Conservation (phyloP, 2,329 filamentous ascomycete genomes). For the Sclerotinia minor region DNA sequence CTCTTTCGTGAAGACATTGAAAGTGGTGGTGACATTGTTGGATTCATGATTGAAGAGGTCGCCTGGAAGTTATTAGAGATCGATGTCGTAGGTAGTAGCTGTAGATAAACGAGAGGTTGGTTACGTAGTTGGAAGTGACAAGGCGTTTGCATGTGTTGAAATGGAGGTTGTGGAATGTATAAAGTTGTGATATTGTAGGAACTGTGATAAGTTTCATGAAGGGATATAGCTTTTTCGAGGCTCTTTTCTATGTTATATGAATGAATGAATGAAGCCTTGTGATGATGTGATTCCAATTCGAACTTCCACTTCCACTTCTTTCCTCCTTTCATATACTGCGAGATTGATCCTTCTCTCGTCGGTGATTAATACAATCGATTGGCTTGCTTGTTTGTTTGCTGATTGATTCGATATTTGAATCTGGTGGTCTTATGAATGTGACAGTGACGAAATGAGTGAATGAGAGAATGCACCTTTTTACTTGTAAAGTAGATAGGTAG, state of each 20-base stretch:
- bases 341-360: too few species aligned
- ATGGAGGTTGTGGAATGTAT: slow-evolving; percentile 4
- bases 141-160: slow-evolving; percentile 5
- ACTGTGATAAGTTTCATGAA: not conserved
- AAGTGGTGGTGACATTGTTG: slow-evolving; percentile 31
- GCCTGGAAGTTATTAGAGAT: too few species aligned
- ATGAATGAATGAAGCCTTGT: not conserved
- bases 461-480: too few species aligned
- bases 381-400: too few species aligned
- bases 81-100: not conserved
- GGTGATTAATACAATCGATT: too few species aligned
- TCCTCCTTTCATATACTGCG: too few species aligned
- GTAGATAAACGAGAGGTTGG: slow-evolving; percentile 13
- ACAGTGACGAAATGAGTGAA: too few species aligned
- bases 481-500: too few species aligned
- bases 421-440: too few species aligned
- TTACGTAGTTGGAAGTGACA: not conserved
- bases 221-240: not conserved
- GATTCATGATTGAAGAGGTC: slow-evolving; percentile 8
- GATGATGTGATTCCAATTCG: slow-evolving; percentile 11
- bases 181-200: not conserved
- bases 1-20: slow-evolving; percentile 29
- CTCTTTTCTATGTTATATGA: not conserved
- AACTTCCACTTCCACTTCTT: too few species aligned
- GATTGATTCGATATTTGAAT: too few species aligned